These are phyloP conservation scores for Penicillium sp. DNA, from an alignment of 2,329 filamentous ascomycete species.

Conservation along the genomic window DNA sequence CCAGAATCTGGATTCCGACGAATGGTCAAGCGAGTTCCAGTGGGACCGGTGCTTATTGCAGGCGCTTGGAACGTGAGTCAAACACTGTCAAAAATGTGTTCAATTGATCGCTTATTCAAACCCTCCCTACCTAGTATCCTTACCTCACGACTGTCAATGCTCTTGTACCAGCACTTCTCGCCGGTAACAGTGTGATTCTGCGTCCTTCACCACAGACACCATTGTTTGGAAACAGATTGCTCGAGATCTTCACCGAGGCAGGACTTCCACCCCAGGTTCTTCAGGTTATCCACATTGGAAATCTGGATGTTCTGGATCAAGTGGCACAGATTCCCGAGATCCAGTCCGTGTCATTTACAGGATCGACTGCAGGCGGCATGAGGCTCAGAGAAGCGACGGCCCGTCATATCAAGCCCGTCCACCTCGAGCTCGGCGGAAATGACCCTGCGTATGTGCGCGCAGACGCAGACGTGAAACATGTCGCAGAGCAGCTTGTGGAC, in stretches of 20 bases:
- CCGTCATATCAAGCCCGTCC: slow-evolving; percentile 75
- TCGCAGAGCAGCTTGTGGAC: slow-evolving; percentile 85
- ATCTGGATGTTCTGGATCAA: slow-evolving; percentile 68
- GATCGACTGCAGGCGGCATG: slow-evolving; percentile 78
- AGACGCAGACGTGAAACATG: slow-evolving; percentile 82
- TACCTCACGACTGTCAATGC: slow-evolving; percentile 89
- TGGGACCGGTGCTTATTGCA: slow-evolving; percentile 79
- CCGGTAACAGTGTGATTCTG: slow-evolving; percentile 85
- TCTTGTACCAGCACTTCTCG: slow-evolving; percentile 78
- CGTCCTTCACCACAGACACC: slow-evolving; percentile 92
- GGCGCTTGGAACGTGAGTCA: slow-evolving; percentile 86
- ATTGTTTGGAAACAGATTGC: slow-evolving; percentile 75
- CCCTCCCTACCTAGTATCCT: slow-evolving; percentile 62
- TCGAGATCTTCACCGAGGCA: slow-evolving; percentile 69
- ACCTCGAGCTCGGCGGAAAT: slow-evolving; percentile 86
- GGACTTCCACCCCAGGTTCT: slow-evolving; percentile 76
- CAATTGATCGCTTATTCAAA: slow-evolving; percentile 1
- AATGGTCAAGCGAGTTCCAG: slow-evolving; percentile 78
- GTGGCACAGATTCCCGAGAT: slow-evolving; percentile 72
- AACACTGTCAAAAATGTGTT: slow-evolving; percentile 7
- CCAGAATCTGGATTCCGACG: slow-evolving; percentile 80
- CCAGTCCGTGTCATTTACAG: slow-evolving; percentile 80
- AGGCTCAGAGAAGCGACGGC: slow-evolving; percentile 77
- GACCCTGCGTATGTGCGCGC: slow-evolving; percentile 81
- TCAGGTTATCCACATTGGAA: slow-evolving; percentile 83